Base-by-base conservation (phyloP, 2,329 filamentous ascomycete genomes). In the Clarireedia hainanense region DNA sequence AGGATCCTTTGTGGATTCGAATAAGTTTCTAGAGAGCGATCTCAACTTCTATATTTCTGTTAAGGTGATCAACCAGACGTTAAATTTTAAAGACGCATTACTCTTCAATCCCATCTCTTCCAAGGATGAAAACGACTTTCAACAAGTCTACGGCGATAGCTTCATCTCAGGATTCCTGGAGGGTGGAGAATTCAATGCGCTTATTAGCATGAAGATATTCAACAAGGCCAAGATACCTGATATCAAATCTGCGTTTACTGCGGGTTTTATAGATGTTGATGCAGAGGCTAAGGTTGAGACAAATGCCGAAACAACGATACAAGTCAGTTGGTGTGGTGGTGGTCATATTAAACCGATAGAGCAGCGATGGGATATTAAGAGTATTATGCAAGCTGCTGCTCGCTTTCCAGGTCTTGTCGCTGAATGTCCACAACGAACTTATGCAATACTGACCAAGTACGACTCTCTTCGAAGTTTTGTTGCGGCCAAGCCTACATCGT, bases 101-200 rank as follows among this genome's bases (percentile, higher is more conserved):
- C 53, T 55, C 10, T 67, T 61, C 56, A 57, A 64, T 15, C 62
- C 60, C 34, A 50, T 67, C 10, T 43, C 54, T 20, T 20, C 20
- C 20, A 20, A 20, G 20, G 2, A 20, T 20, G 20, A 20, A 20
- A 20, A 20, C 1, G 20, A 20, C 20, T 20, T 20, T 20, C 20
- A 20, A 20, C 20, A 64, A 14, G 59, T 65, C 30, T 68, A 63
- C 36, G 65, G 66, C 7, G 67, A 69, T 50, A 61, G 52, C 27
- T 69, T 68, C 52, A 68, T 69, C 49, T 66, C 63, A 36, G 65
- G 67, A 17, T 68, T 67, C 46, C 47, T 63, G 3, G 67, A 68
- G 47, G 67, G 67, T 7, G 67, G 67, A 5, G 66, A 67, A 39
- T 66, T 69, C 43, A 67, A 62, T 39, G 67, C 65, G 4, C 43